phyloP scores from a whole-genome alignment of 164 flowering plant genomes.

The Macadamia tetraphylla region DNA sequence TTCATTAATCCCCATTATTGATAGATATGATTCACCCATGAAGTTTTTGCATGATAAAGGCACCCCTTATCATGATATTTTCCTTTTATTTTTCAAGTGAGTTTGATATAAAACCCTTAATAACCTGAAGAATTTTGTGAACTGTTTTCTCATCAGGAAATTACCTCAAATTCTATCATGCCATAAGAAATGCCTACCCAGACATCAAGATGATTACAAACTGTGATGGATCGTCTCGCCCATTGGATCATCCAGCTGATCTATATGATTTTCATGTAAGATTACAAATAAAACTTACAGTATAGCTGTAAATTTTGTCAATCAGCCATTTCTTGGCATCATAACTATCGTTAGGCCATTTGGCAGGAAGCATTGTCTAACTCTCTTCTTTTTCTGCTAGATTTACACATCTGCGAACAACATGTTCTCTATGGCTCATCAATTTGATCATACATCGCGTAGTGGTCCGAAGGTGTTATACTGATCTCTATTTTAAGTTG shows the following conservation, averaged over 20 bases:
- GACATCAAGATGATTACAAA: slow-evolving; percentile 81
- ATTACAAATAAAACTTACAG: neutral
- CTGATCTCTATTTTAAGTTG: neutral
- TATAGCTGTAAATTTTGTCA: neutral
- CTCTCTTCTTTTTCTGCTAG: slow-evolving; percentile 28
- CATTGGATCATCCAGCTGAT: slow-evolving; percentile 91
- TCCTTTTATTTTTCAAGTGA: too few relatives aligned
- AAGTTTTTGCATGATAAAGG: neutral
- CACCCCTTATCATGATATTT: neutral
- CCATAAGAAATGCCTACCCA: slow-evolving; percentile 66
- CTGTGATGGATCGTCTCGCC: slow-evolving; percentile 71
- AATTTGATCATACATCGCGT: slow-evolving; percentile 59
- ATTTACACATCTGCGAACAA: slow-evolving; percentile 52
- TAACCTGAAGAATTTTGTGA: slow-evolving; percentile 5
- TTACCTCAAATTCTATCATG: slow-evolving; percentile 69
- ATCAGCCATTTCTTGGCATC: neutral
- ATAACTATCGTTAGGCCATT: neutral
- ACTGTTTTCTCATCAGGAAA: slow-evolving; percentile 51
- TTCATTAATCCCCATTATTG: too few relatives aligned
- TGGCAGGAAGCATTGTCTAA: slow-evolving; percentile 4
- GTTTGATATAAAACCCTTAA: neutral
- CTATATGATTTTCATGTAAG: slow-evolving; percentile 88
- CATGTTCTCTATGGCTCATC: slow-evolving; percentile 43
- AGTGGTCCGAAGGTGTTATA: slow-evolving; percentile 74
- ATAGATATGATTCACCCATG: neutral